Conservation (phyloP, 1,284 basidiomycete species). For the Fomitiporia mediterranea region DNA sequence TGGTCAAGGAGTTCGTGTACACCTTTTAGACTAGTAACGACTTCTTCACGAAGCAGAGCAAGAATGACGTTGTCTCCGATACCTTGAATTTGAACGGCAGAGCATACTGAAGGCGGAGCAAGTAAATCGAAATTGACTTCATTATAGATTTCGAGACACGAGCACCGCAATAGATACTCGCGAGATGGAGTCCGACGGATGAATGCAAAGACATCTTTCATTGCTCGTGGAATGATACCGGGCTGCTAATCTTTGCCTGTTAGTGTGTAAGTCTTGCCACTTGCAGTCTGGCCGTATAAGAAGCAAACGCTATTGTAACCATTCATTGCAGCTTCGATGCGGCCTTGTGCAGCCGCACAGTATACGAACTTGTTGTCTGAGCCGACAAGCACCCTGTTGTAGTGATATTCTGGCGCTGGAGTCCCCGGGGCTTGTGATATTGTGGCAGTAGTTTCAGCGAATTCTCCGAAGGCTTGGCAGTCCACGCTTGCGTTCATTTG, state of each 20-base stretch:
- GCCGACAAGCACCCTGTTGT: slow-evolving; percentile 77
- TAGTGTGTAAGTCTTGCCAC: slow-evolving; percentile 92
- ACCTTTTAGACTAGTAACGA: slow-evolving; percentile 86
- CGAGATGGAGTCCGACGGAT: slow-evolving; percentile 69
- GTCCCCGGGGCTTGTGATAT: slow-evolving; percentile 45
- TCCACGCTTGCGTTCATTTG: slow-evolving; percentile 52
- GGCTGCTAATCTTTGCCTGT: slow-evolving; percentile 79
- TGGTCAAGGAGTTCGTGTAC: slow-evolving; percentile 80
- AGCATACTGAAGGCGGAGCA: slow-evolving; percentile 56
- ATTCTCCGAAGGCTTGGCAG: slow-evolving; percentile 33
- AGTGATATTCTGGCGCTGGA: slow-evolving; percentile 50
- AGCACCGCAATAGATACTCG: slow-evolving; percentile 91
- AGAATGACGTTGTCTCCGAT: slow-evolving; percentile 54
- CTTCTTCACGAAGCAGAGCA: slow-evolving; percentile 80
- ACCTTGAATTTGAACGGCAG: slow-evolving; percentile 61
- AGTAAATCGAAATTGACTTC: slow-evolving; percentile 87
- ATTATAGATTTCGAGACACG: slow-evolving; percentile 96
- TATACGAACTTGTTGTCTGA: slow-evolving; percentile 86
- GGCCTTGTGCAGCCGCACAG: slow-evolving; percentile 75
- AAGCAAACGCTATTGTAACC: slow-evolving; percentile 95
- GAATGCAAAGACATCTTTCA: slow-evolving; percentile 79
- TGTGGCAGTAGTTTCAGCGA: slow-evolving; percentile 56
- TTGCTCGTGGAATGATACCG: slow-evolving; percentile 91
- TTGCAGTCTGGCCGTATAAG: slow-evolving; percentile 87
- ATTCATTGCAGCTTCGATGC: slow-evolving; percentile 94